Evolutionary conservation across 1,284 basidiomycete genomes (phyloP).

Genomic region (Takashimella tepidaria): DNA sequence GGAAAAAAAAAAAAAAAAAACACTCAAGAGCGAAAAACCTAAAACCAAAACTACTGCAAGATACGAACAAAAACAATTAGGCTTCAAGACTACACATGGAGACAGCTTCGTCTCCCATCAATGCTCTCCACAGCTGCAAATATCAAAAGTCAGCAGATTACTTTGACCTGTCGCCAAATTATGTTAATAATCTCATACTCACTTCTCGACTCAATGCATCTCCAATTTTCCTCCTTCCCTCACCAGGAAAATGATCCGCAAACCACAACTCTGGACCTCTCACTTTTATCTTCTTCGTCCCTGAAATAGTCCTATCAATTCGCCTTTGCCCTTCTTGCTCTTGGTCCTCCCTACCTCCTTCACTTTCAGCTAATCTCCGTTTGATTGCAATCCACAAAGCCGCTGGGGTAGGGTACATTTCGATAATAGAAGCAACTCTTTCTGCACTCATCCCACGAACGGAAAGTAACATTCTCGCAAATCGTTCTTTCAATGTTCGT

Average conservation of each 20-base stretch:
- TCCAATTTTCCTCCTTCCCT: conserved; percentile 47
- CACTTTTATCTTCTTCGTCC: conserved; percentile 18
- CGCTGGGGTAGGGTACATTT: conserved; percentile 51
- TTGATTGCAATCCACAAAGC: conserved; percentile 47
- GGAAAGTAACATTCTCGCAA: conserved; percentile 53
- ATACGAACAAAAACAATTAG: too few species aligned
- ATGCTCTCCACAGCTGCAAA: not conserved
- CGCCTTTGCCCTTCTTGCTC: conserved; percentile 13
- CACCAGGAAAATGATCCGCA: conserved; percentile 42
- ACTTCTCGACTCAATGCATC: conserved; percentile 49
- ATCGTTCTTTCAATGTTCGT: conserved; percentile 49
- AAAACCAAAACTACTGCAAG: too few species aligned
- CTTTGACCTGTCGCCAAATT: too few species aligned
- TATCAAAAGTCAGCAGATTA: too few species aligned
- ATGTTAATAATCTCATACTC: conserved; percentile 10
- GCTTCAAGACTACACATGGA: too few species aligned
- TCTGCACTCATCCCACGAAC: conserved; percentile 54
- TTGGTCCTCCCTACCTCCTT: conserved; percentile 5
- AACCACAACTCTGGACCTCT: conserved; percentile 38
- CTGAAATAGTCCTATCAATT: too few species aligned
- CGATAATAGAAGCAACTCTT: conserved; percentile 50
- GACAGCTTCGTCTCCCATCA: not conserved
- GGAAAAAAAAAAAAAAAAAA: too few species aligned
- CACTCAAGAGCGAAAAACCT: too few species aligned
- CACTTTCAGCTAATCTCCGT: conserved; percentile 1